Evolutionary conservation across 352 stramenopile species (phyloP).

Genomic region (Halophytophthora batemanensis): DNA sequence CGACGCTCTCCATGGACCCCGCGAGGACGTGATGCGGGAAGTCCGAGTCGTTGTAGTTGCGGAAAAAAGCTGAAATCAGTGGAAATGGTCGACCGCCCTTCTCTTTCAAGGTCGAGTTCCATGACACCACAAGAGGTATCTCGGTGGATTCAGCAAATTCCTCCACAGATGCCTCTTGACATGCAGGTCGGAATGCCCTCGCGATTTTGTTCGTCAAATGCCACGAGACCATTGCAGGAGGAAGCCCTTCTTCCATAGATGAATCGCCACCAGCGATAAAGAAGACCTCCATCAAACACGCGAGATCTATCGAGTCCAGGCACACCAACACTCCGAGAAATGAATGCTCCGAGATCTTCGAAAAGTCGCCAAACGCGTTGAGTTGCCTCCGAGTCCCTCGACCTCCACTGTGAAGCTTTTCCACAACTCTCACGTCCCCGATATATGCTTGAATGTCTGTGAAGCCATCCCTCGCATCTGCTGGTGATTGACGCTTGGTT

Average conservation of each 20-base stretch:
- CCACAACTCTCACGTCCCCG: conserved; percentile 26
- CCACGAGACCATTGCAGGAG: conserved; percentile 48
- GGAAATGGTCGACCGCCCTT: conserved; percentile 25
- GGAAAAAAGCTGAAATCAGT: conserved; percentile 36
- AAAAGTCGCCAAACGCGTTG: conserved; percentile 39
- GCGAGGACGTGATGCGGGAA: conserved; percentile 29
- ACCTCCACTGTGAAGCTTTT: conserved; percentile 22
- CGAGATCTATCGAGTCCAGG: conserved; percentile 37
- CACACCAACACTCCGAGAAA: conserved; percentile 52
- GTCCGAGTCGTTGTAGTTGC: conserved; percentile 45
- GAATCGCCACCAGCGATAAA: conserved; percentile 4
- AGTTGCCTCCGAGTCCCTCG: conserved; percentile 4
- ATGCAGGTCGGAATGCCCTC: conserved; percentile 34
- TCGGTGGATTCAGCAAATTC: background rate
- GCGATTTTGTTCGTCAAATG: conserved; percentile 44
- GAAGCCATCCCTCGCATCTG: conserved; percentile 13
- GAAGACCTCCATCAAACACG: conserved; percentile 23
- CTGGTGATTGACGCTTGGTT: conserved; percentile 10
- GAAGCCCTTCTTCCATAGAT: conserved; percentile 9
- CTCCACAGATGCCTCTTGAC: conserved; percentile 2
- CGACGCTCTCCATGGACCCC: conserved; percentile 40
- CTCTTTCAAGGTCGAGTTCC: conserved; percentile 11
- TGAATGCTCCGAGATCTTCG: conserved; percentile 28
- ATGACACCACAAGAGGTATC: conserved; percentile 35
- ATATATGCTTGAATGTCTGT: conserved; percentile 43